Conservation (phyloP, 768 basidiomycete species). For the Leccinum rimulosum region DNA sequence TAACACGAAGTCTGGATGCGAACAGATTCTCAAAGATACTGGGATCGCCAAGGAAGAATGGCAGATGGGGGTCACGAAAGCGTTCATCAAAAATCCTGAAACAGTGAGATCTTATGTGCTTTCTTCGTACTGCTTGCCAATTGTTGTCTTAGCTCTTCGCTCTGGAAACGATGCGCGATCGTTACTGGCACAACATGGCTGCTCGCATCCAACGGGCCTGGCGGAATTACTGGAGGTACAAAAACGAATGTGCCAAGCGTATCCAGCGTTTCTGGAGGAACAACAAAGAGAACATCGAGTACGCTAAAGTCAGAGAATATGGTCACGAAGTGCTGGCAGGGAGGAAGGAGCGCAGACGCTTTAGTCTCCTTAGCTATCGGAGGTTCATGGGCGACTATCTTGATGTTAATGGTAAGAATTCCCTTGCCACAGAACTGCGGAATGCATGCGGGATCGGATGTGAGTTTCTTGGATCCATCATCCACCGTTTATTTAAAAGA, state of each 20-base stretch:
- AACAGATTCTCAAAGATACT: constrained; percentile 89
- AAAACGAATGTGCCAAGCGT: constrained; percentile 89
- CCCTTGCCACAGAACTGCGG: constrained; percentile 75
- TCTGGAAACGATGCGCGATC: constrained; percentile 96
- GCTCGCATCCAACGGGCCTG: constrained; percentile 93
- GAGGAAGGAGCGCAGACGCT: constrained; percentile 90
- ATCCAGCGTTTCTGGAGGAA: constrained; percentile 99
- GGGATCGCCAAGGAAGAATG: constrained; percentile 97
- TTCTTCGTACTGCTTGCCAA: background rate
- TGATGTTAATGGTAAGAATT: constrained; percentile 76
- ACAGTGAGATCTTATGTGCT: constrained; percentile 54
- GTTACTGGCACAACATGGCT: constrained; percentile 99
- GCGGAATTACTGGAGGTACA: constrained; percentile 94
- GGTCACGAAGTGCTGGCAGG: constrained; percentile 90
- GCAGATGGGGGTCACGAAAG: constrained; percentile 99
- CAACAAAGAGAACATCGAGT: constrained; percentile 91
- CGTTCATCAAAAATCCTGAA: constrained; percentile 99
- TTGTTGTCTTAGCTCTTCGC: constrained; percentile 77
- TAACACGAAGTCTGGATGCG: constrained; percentile 86
- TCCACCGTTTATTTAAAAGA: background rate
- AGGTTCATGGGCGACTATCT: constrained; percentile 97
- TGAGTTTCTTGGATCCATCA: constrained; percentile 35
- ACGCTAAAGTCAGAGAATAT: constrained; percentile 88
- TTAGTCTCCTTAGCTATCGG: constrained; percentile 90
- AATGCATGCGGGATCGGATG: constrained; percentile 71